A percentile compares a stretch with the other conserved stretches of the same genome.
phyloP scores from a whole-genome alignment of 257 asterid species.

The Solanum habrochaites region DNA sequence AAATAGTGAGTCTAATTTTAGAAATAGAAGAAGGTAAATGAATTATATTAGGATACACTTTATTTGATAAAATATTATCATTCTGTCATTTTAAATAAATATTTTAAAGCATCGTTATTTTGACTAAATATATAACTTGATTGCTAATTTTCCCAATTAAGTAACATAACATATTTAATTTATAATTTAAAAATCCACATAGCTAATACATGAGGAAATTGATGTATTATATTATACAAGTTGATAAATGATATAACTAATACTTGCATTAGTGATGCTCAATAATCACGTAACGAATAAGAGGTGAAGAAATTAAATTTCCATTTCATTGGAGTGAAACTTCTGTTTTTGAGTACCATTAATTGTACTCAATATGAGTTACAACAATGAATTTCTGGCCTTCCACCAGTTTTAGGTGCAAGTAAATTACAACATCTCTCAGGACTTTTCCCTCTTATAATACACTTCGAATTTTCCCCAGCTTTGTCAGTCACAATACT shows the following conservation, averaged over 20 bases:
- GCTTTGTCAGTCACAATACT: neutral
- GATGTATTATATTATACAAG: no score
- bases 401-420: neutral
- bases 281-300: neutral
- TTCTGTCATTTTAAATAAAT: no score
- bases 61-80: no score
- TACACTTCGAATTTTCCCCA: neutral
- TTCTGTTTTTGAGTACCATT: neutral
- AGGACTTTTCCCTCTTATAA: neutral
- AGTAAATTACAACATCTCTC: neutral
- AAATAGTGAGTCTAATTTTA: no score
- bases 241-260: no score
- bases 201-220: neutral
- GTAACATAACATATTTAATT: no score
- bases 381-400: neutral
- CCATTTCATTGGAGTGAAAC: neutral
- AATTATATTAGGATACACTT: no score
- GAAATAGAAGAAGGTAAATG: no score
- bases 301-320: neutral
- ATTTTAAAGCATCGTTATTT: no score
- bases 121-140: no score
- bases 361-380: neutral
- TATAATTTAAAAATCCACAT: neutral
- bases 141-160: no score
- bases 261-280: no score